Conservation (phyloP, 257 asterid species). For the Solanum clarkiae region DNA sequence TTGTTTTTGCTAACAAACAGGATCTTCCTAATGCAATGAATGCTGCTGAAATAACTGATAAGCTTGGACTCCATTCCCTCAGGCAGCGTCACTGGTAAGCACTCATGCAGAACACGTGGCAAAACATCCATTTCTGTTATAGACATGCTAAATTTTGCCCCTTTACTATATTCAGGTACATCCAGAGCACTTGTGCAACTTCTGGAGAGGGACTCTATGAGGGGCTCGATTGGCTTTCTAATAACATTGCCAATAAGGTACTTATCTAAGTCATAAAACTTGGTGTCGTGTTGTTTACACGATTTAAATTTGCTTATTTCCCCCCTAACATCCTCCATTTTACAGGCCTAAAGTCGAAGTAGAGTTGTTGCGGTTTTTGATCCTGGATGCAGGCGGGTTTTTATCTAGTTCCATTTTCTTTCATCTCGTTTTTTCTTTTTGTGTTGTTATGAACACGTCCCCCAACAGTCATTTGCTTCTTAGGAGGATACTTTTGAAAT, state of each 20-base stretch:
- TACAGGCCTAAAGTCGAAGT: neutral
- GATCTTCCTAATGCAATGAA: slow-evolving; percentile 96
- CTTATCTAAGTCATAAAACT: neutral
- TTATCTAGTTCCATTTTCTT: neutral
- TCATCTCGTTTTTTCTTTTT: neutral
- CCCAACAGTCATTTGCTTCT: neutral
- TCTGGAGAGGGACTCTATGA: neutral
- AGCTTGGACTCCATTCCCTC: slow-evolving; percentile 88
- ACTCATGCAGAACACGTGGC: neutral
- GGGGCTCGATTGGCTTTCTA: neutral
- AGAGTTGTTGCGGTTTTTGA: neutral
- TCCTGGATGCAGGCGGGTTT: neutral
- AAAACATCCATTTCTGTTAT: neutral
- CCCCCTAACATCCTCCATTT: neutral
- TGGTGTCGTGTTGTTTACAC: neutral
- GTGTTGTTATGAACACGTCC: neutral
- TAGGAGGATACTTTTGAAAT: neutral
- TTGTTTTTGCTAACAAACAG: slow-evolving; percentile 85
- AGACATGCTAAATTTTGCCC: neutral
- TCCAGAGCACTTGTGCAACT: neutral
- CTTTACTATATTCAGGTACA: neutral
- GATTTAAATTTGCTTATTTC: neutral
- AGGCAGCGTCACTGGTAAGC: slow-evolving; percentile 85
- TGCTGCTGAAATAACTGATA: slow-evolving; percentile 89
- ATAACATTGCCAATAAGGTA: neutral